Evolutionary conservation across 2,329 filamentous ascomycete genomes (phyloP).

Genomic region (Pseudophaeomoniella oleicola): DNA sequence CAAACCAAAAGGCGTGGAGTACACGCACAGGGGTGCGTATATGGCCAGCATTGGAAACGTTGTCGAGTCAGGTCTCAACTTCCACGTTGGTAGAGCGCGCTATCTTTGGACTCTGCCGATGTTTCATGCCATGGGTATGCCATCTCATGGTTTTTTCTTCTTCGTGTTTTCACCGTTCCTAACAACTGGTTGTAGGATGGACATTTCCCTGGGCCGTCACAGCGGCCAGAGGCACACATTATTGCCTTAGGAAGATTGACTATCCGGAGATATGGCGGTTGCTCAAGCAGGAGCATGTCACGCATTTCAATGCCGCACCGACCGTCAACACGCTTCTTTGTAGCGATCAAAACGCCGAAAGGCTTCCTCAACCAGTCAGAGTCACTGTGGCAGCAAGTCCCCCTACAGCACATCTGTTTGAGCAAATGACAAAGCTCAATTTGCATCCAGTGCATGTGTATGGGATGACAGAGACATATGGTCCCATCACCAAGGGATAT

Average conservation of each 20-base stretch:
- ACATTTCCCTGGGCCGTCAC: constrained; percentile 90
- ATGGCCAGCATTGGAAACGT: constrained; percentile 74
- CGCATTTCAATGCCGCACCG: constrained; percentile 89
- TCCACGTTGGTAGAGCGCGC: constrained; percentile 51
- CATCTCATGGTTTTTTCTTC: constrained; percentile 1
- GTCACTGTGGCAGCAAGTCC: constrained; percentile 91
- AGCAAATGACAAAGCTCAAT: constrained; percentile 81
- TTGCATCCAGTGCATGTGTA: constrained; percentile 88
- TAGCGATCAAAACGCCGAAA: constrained; percentile 58
- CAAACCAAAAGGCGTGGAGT: constrained; percentile 81
- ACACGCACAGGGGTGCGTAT: constrained; percentile 77
- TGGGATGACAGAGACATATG: constrained; percentile 77
- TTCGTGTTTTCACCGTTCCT: constrained; percentile 1
- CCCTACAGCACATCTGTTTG: constrained; percentile 77
- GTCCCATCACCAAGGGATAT: constrained; percentile 90
- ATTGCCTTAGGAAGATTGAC: constrained; percentile 88
- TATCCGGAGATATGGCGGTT: constrained; percentile 86
- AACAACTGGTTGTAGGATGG: constrained; percentile 52
- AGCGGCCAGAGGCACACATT: constrained; percentile 83
- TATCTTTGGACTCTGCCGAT: constrained; percentile 90
- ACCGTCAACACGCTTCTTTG: constrained; percentile 94
- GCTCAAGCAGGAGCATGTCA: constrained; percentile 72
- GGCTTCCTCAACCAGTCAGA: constrained; percentile 53
- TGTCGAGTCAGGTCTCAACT: constrained; percentile 75
- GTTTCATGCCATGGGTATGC: constrained; percentile 50